A percentile compares a stretch with the other conserved stretches of the same genome.
Evolutionary conservation across 768 basidiomycete genomes (phyloP).

Genomic region (Leccinum imitatum): DNA sequence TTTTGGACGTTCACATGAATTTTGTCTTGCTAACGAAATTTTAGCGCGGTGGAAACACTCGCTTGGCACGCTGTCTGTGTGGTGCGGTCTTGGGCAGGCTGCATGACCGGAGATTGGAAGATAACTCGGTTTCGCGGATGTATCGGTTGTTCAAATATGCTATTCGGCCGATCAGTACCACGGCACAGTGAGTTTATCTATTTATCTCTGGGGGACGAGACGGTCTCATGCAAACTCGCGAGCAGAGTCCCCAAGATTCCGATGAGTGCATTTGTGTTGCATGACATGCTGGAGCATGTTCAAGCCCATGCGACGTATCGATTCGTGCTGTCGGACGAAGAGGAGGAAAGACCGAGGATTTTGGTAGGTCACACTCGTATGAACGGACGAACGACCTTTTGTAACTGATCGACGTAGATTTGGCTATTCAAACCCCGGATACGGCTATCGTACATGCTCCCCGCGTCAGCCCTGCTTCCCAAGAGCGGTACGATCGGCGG

Average conservation of each 20-base stretch:
- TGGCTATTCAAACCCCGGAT: constrained; percentile 96
- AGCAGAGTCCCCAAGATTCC: constrained; percentile 47
- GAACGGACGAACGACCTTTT: background rate
- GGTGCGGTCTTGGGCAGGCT: constrained; percentile 79
- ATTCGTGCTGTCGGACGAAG: constrained; percentile 86
- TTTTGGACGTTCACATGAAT: constrained; percentile 3
- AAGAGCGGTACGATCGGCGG: constrained; percentile 61
- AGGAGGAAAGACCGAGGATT: constrained; percentile 74
- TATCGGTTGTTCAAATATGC: constrained; percentile 85
- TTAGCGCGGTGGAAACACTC: constrained; percentile 64
- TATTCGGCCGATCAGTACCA: constrained; percentile 65
- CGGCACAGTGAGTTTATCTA: constrained; percentile 50
- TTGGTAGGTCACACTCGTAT: constrained; percentile 50
- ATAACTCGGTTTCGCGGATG: constrained; percentile 37
- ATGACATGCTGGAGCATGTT: constrained; percentile 89
- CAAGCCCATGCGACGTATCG: constrained; percentile 93
- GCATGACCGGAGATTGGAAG: constrained; percentile 45
- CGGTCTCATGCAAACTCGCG: background rate
- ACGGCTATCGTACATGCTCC: constrained; percentile 68
- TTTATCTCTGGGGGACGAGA: background rate
- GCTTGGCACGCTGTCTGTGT: constrained; percentile 70
- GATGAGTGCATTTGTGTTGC: constrained; percentile 84
- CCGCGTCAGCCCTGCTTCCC: constrained; percentile 54
- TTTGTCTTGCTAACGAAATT: constrained; percentile 22
- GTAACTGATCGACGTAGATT: constrained; percentile 48